These are phyloP conservation scores for Deinandra increscens DNA, from an alignment of 129 eudicot species.

Conservation along the genomic window DNA sequence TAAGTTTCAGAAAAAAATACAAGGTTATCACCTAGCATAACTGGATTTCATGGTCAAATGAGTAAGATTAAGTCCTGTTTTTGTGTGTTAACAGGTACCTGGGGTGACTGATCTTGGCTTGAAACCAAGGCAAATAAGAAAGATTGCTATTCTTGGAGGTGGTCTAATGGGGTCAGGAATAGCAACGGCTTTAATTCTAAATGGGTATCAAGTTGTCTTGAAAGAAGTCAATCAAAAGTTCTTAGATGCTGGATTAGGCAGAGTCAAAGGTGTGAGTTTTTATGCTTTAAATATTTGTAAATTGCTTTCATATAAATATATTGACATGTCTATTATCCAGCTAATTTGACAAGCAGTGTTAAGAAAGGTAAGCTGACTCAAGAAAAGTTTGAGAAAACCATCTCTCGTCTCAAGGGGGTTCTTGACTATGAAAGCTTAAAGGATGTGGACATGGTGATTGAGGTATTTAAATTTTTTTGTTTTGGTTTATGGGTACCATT, in stretches of 20 bases:
- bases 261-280: constrained; percentile 70
- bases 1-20: not conserved
- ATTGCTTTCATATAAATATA: not conserved
- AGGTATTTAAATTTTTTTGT: constrained; percentile 45
- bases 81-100: constrained; percentile 56
- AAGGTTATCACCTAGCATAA: not conserved
- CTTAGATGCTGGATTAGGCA: constrained; percentile 69
- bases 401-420: constrained; percentile 67
- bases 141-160: constrained; percentile 95
- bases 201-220: constrained; percentile 66
- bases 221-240: constrained; percentile 94
- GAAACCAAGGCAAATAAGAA: constrained; percentile 62
- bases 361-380: constrained; percentile 84
- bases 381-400: constrained; percentile 73
- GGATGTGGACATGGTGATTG: constrained; percentile 96
- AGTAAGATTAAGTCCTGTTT: not conserved
- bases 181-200: constrained; percentile 79
- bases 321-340: constrained; percentile 34
- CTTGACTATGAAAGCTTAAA: constrained; percentile 81
- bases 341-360: constrained; percentile 85
- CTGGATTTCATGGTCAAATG: not conserved
- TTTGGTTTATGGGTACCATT: not conserved
- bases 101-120: constrained; percentile 81
- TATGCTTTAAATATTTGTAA: not conserved
- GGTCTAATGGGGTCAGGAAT: constrained; percentile 98